Evolutionary conservation across 148 eudicot genomes (phyloP).

Genomic region (Chenopodium berlandieri): DNA sequence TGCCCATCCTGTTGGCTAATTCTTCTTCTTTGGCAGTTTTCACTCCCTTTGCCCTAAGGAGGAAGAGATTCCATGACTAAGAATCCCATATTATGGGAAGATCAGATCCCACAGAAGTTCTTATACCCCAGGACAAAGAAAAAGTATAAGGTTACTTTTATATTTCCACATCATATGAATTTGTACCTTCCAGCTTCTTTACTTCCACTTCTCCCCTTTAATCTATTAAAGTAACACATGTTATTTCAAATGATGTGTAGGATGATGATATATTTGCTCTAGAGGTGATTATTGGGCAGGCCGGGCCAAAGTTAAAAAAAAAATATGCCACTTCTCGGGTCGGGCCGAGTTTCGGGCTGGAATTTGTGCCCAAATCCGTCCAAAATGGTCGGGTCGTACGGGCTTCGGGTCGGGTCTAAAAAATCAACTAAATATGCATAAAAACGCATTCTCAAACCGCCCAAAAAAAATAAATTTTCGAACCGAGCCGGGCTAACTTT

Average conservation of each 20-base stretch:
- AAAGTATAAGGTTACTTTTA: constrained; percentile 50
- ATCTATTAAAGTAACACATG: neutral
- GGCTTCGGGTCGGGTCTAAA: too few relatives aligned
- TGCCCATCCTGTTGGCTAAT: neutral
- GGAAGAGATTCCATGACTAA: constrained; percentile 81
- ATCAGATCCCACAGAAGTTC: constrained; percentile 73
- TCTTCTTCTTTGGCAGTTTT: constrained; percentile 51
- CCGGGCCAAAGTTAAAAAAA: too few relatives aligned
- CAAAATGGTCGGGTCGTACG: too few relatives aligned
- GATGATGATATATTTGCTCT: constrained; percentile 70
- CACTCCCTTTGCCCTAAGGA: constrained; percentile 86
- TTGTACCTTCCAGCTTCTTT: neutral
- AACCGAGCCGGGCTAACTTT: too few relatives aligned
- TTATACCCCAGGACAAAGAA: constrained; percentile 76
- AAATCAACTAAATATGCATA: too few relatives aligned
- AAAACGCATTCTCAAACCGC: too few relatives aligned
- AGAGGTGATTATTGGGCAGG: too few relatives aligned
- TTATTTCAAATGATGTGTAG: constrained; percentile 18
- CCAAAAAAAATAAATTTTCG: too few relatives aligned
- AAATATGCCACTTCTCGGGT: too few relatives aligned
- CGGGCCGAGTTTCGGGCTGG: too few relatives aligned
- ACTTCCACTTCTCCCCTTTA: neutral
- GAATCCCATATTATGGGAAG: constrained; percentile 91
- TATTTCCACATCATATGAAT: too few relatives aligned
- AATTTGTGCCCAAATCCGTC: too few relatives aligned